Percentiles rank a stretch among this genome's conserved stretches.
Evolutionary conservation across 768 basidiomycete species (phyloP).

Genomic region (Myochromella boudieri): DNA sequence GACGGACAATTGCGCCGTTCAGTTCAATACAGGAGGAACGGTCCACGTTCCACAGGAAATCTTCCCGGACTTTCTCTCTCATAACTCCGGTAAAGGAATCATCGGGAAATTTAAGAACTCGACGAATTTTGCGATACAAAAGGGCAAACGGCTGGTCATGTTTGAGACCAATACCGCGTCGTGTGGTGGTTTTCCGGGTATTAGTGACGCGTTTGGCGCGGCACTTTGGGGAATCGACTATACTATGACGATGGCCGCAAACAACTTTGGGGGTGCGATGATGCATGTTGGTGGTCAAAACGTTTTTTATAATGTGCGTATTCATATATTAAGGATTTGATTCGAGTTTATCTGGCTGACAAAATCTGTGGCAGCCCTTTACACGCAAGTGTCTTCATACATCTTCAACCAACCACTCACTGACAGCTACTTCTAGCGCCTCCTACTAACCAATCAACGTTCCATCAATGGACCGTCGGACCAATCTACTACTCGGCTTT

Average conservation of each 20-base stretch:
- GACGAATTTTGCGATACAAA: constrained; percentile 39
- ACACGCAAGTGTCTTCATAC: constrained; percentile 41
- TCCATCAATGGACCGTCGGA: constrained; percentile 72
- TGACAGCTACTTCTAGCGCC: constrained; percentile 16
- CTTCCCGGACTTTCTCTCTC: constrained; percentile 66
- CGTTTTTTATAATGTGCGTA: constrained; percentile 63
- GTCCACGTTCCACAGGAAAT: constrained; percentile 41
- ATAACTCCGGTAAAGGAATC: constrained; percentile 50
- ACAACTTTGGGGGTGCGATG: constrained; percentile 50
- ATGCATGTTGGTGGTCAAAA: constrained; percentile 64
- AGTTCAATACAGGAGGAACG: constrained; percentile 40
- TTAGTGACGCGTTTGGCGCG: constrained; percentile 61
- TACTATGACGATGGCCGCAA: constrained; percentile 54
- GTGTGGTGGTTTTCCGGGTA: constrained; percentile 66
- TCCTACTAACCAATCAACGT: constrained; percentile 48
- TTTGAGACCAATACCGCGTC: constrained; percentile 72
- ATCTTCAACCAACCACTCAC: neutral
- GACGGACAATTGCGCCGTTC: constrained; percentile 58
- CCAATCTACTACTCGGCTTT: constrained; percentile 15
- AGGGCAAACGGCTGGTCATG: constrained; percentile 54
- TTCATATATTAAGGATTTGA: constrained; percentile 3
- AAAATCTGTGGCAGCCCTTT: constrained; percentile 54
- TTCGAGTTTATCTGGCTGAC: constrained; percentile 32
- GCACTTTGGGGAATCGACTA: constrained; percentile 68
- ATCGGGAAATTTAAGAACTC: constrained; percentile 53